phyloP scores from a whole-genome alignment of 345 rosid genomes.

The Aquilaria malaccensis region DNA sequence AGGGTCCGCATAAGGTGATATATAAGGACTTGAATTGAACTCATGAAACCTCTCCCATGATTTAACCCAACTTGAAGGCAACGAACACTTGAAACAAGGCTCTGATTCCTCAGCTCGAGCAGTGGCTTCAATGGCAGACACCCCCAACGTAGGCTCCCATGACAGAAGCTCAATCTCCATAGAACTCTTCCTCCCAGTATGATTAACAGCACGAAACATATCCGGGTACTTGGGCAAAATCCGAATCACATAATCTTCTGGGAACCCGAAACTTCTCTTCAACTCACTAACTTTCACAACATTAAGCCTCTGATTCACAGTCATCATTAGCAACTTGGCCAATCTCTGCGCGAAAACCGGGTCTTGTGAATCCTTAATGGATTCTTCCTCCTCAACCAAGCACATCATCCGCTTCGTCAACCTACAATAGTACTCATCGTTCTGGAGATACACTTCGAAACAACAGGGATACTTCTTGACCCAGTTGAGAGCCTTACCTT shows the following conservation, averaged over 20 bases:
- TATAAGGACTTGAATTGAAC: conserved; percentile 63
- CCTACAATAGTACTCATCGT: conserved; percentile 57
- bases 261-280: conserved; percentile 69
- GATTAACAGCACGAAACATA: conserved; percentile 53
- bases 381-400: conserved; percentile 78
- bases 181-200: conserved; percentile 76
- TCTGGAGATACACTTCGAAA: conserved; percentile 55
- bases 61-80: conserved; percentile 74
- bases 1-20: conserved; percentile 58
- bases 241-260: conserved; percentile 81
- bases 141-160: conserved; percentile 63
- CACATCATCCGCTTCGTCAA: conserved; percentile 66
- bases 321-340: conserved; percentile 83
- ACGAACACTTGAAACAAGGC: conserved; percentile 54
- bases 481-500: conserved; percentile 93
- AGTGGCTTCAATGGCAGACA: conserved; percentile 63
- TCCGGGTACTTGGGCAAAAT: conserved; percentile 58
- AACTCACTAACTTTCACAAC: conserved; percentile 62
- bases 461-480: conserved; percentile 87
- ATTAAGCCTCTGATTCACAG: conserved; percentile 62
- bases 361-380: conserved; percentile 60
- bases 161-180: conserved; percentile 86
- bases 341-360: conserved; percentile 44
- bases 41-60: conserved; percentile 67
- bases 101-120: conserved; percentile 39